Evolutionary conservation across 768 basidiomycete genomes (phyloP).

Genomic region (Amanita thiersii): DNA sequence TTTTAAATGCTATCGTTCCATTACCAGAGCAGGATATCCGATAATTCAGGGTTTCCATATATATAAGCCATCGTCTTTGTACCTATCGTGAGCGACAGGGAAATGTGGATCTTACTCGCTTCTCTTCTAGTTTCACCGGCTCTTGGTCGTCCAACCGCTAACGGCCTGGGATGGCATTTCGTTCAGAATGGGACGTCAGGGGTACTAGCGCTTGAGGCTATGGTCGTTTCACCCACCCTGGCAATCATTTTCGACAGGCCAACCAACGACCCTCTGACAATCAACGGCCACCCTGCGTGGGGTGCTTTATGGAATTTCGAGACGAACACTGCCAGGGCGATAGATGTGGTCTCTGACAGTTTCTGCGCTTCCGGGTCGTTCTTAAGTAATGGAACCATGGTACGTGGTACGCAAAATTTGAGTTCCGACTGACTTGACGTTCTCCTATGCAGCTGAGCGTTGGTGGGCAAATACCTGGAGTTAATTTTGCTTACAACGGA

Average conservation of each 20-base stretch:
- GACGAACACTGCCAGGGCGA: conserved; percentile 26
- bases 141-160: no score
- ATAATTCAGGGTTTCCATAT: no score
- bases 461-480: conserved; percentile 21
- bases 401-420: conserved; percentile 13
- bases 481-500: conserved; percentile 20
- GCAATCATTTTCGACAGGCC: conserved; percentile 21
- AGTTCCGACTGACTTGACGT: conserved; percentile 9
- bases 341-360: conserved; percentile 27
- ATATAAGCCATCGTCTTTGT: no score
- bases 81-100: no score
- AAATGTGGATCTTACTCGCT: no score
- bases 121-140: no score
- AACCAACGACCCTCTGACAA: conserved; percentile 28
- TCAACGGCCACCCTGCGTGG: conserved; percentile 38
- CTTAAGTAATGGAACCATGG: conserved; percentile 32
- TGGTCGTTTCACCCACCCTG: conserved; percentile 20
- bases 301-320: conserved; percentile 33
- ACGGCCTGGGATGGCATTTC: conserved; percentile 18
- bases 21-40: no score
- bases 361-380: conserved; percentile 36
- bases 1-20: no score
- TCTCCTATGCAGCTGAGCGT: conserved; percentile 18
- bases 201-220: conserved; percentile 20
- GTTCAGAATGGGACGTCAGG: conserved; percentile 22